phyloP scores from a whole-genome alignment of 306 rosid species.

The Cucurbita pepo region DNA sequence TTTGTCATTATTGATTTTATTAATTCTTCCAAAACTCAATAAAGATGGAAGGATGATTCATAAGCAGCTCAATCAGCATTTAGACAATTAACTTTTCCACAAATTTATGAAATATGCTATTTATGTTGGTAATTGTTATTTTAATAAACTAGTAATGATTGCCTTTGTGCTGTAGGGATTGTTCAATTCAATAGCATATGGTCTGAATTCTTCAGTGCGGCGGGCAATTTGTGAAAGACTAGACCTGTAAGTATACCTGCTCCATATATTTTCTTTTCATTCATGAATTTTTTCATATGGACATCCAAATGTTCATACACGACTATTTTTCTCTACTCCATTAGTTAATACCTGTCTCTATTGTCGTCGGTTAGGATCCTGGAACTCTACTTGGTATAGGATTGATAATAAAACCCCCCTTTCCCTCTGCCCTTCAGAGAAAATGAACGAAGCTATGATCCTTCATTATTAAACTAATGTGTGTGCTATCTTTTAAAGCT shows the following conservation, averaged over 20 bases:
- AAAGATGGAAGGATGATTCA: neutral
- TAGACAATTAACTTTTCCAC: neutral
- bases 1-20: neutral
- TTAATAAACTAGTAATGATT: neutral
- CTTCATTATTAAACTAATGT: neutral
- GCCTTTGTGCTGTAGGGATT: conserved; percentile 52
- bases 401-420: neutral
- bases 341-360: neutral
- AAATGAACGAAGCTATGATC: neutral
- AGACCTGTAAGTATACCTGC: conserved; percentile 46
- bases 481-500: neutral
- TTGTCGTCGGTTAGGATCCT: too few species aligned
- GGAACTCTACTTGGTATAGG: neutral
- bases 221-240: conserved; percentile 74
- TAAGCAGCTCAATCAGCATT: neutral
- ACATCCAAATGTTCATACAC: neutral
- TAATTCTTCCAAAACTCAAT: neutral
- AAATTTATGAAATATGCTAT: neutral
- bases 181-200: conserved; percentile 95
- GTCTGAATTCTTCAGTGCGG: conserved; percentile 93
- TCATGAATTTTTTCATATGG: neutral
- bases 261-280: neutral
- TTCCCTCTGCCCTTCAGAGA: neutral
- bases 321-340: neutral
- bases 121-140: neutral